Evolutionary conservation across 2,329 filamentous ascomycete genomes (phyloP), one percentile per base, ranked within the genome.

Genomic region (Trichoderma harzianum): DNA sequence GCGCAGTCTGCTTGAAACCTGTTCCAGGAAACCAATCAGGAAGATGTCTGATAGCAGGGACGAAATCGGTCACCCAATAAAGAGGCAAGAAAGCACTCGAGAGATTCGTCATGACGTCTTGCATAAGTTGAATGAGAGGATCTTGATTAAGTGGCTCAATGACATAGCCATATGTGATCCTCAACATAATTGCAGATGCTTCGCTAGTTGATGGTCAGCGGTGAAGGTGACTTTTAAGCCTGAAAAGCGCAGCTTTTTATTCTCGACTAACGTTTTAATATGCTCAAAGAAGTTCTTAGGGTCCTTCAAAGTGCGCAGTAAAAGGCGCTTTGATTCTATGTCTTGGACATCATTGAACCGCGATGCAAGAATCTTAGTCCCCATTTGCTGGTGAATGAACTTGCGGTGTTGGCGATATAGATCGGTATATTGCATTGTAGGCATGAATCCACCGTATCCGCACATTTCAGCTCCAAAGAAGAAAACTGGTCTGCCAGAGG

Each of bases 381-480:
- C 68, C 21, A 65, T 3, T 26, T 60, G 51, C 26, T 74, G 72
- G 26, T 73, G 61, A 28, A 73, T 28, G 26, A 72, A n/a, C 47
- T 68, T 72, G 11, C 72, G 64, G 11, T 72, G 57, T 21, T 36
- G 34, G 10, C 69, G 47, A 36, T 34, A 70, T 7, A 12, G 21
- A 2, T 30, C 72, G 18, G 16, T 60, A n/a, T 73, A 66, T 14
- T 57, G 21, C 34, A 34, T 55, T 6, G 53, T 72, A 11, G 75
- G 61, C 10, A 75, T 61, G 3, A 76, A 72, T 0, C 34, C 39
- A 0, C 69, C 74, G 30, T 74, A 77, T 2, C 78, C 78, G 39
- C 77, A 78, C 7, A 79, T 32, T 53, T 53, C 47, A 10, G 77
- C 10, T 2, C 69, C 72, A 34, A 73, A 74, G 2, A 12, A 7